Evolutionary conservation across 2,329 filamentous ascomycete genomes (phyloP).

Genomic region (Trichoderma simmonsii): DNA sequence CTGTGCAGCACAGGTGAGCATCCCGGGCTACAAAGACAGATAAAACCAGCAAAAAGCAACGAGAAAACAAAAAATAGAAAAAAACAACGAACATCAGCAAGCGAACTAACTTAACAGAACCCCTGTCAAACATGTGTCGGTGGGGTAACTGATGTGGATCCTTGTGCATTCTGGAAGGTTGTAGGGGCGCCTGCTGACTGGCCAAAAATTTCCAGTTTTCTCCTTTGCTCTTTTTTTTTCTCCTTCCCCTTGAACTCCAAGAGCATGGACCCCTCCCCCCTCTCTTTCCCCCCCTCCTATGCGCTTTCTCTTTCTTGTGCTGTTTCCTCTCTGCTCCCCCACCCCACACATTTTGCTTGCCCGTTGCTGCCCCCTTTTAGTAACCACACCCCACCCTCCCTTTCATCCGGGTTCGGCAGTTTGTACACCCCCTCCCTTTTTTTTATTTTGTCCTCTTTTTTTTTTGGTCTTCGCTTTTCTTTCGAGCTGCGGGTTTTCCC

Average conservation of each 20-base stretch:
- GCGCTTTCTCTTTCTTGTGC: background rate
- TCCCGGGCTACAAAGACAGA: background rate
- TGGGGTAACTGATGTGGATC: background rate
- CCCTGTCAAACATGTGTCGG: conserved; percentile 34
- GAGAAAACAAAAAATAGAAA: background rate
- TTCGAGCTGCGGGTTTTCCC: background rate
- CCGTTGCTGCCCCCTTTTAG: conserved; percentile 2
- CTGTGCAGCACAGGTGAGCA: background rate
- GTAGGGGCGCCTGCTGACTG: conserved; percentile 21
- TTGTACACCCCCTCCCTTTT: background rate
- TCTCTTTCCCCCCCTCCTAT: background rate
- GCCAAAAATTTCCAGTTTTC: conserved; percentile 12
- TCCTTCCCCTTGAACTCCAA: background rate
- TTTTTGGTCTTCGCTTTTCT: background rate
- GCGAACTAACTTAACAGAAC: conserved; percentile 27
- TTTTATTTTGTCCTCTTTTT: background rate
- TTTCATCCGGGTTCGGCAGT: background rate
- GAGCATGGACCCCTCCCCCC: background rate
- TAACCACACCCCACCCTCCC: background rate
- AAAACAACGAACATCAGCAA: conserved; percentile 3
- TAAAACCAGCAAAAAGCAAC: background rate
- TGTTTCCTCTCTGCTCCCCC: background rate
- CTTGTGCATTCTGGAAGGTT: conserved; percentile 26
- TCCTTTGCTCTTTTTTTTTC: background rate
- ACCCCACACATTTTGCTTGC: background rate